Evolutionary conservation across 192 early-diverging fungal species (phyloP), one percentile per base, ranked within the genome.

Genomic region (Backusella tuberculispora): DNA sequence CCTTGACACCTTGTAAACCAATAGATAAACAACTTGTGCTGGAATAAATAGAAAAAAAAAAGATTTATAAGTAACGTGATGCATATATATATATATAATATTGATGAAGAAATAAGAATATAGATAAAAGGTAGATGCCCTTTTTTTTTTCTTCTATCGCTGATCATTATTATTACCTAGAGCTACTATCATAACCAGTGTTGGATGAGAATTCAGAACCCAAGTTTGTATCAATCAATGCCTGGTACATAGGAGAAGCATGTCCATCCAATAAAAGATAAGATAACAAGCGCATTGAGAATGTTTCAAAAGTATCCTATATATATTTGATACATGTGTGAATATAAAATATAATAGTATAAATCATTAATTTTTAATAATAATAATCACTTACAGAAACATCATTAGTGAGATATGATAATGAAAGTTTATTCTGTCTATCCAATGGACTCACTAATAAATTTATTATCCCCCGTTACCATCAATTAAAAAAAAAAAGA

Each of bases 191-290:
- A 76, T 97, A 99, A n/a, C 97, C 97, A 15, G 95, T 96, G 68
- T 93, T 94, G 10, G 92, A 86, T 64, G 91, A 91, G 83, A 95
- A 99, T 66, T 97, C 97, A 0, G 93, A 88, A 41, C 95, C 97
- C 8, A 99, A 80, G 50, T 93, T 91, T 63, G 92, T 88, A 74
- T 97, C 95, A 60, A 99, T 97, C 71, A 99, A 84, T 40, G 94
- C 93, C 77, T 96, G 87, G 79, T 97, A 94, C 95, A 99, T 95
- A 14, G 97, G 97, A 21, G 95, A 90, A 13, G 95, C 88, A 50
- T 95, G 86, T 7, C 97, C 96, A 76, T 94, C 91, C 14, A 94
- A 83, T n/a, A 99, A 82, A 68, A 99, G 83, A 63, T 87, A 88
- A 3, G 93, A 89, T 37, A 98, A 86, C 43, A 98, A 79, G 45